Percentiles rank a stretch among this genome's conserved stretches.
phyloP scores from a whole-genome alignment of 192 early-diverging fungal genomes.

The Gamsiella multidivaricata region DNA sequence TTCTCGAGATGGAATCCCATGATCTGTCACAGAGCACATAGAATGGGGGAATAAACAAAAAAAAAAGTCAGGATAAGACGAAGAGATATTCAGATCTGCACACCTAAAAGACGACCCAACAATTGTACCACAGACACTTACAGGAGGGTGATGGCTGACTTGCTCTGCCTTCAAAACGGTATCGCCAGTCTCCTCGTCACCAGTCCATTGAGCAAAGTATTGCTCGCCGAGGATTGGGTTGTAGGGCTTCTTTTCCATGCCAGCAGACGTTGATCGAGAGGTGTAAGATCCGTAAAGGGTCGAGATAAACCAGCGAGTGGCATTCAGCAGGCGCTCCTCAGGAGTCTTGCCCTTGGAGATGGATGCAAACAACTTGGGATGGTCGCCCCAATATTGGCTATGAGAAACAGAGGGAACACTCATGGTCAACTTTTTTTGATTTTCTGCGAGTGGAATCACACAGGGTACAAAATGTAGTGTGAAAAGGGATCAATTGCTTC shows the following conservation, averaged over 20 bases:
- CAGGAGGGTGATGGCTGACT: constrained; percentile 65
- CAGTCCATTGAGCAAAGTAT: constrained; percentile 60
- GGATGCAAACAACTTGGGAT: constrained; percentile 71
- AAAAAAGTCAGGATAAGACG: constrained; percentile 6
- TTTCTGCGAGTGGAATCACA: too few relatives aligned
- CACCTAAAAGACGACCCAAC: constrained; percentile 62
- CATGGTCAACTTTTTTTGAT: too few relatives aligned
- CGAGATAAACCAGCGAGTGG: constrained; percentile 82
- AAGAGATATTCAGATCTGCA: constrained; percentile 50
- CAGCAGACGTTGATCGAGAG: constrained; percentile 73
- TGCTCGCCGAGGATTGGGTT: constrained; percentile 65
- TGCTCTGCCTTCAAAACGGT: constrained; percentile 58
- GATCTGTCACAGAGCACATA: constrained; percentile 25
- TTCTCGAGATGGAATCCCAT: constrained; percentile 54
- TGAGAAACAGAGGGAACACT: background rate
- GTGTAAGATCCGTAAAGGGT: constrained; percentile 83
- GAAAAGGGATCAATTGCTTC: background rate
- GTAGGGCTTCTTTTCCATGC: constrained; percentile 87
- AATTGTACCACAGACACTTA: constrained; percentile 54
- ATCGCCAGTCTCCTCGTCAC: constrained; percentile 49
- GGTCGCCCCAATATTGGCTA: constrained; percentile 70
- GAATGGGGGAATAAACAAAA: constrained; percentile 1
- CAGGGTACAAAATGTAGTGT: background rate
- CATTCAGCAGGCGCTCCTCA: constrained; percentile 75
- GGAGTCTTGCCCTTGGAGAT: constrained; percentile 68